A percentile compares a stretch with the other conserved stretches of the same genome.
These are phyloP conservation scores for Trypanosomatidae sp. DNA, from an alignment of 208 protist genomes.

Conservation along the genomic window DNA sequence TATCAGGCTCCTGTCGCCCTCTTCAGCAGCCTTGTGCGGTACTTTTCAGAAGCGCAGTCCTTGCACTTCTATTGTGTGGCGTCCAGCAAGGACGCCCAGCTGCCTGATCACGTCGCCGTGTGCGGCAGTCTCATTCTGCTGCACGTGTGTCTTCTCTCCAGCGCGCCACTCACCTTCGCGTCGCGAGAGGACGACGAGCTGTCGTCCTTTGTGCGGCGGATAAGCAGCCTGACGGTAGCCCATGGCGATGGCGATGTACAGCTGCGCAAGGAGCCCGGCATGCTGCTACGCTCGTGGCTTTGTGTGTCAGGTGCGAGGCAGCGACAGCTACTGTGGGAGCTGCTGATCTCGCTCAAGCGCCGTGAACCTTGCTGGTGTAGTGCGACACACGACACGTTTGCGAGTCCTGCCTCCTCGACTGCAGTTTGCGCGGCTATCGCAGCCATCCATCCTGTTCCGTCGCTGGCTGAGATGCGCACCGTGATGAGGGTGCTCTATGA, in stretches of 20 bases:
- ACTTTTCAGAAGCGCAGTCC: slow-evolving; percentile 21
- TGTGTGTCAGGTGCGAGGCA: slow-evolving; percentile 8
- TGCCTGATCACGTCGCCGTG: slow-evolving; percentile 7
- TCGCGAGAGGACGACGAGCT: slow-evolving; percentile 17
- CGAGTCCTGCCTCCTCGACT: slow-evolving; percentile 20
- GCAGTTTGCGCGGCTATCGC: not conserved
- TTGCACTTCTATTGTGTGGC: slow-evolving; percentile 22
- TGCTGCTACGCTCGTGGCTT: slow-evolving; percentile 9
- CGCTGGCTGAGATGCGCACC: slow-evolving; percentile 7
- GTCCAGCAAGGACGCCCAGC: not conserved
- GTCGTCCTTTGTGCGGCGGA: slow-evolving; percentile 14
- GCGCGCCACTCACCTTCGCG: slow-evolving; percentile 7
- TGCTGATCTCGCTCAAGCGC: slow-evolving; percentile 20
- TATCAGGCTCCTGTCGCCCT: slow-evolving; percentile 1
- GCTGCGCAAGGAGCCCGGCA: not conserved
- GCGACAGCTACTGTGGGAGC: slow-evolving; percentile 21
- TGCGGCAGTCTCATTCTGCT: slow-evolving; percentile 27
- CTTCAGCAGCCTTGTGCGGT: slow-evolving; percentile 6
- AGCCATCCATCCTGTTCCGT: not conserved
- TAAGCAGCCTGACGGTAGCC: no score
- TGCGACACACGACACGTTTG: slow-evolving; percentile 5
- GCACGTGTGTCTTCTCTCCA: slow-evolving; percentile 23
- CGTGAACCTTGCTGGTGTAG: slow-evolving; percentile 13
- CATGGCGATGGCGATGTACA: no score
- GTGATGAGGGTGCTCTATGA: slow-evolving; percentile 18